Percentiles rank a stretch among this genome's conserved stretches.
These are phyloP conservation scores for Protomyces macrosporus DNA, from an alignment of 1,139 yeast genomes.

Conservation along the genomic window DNA sequence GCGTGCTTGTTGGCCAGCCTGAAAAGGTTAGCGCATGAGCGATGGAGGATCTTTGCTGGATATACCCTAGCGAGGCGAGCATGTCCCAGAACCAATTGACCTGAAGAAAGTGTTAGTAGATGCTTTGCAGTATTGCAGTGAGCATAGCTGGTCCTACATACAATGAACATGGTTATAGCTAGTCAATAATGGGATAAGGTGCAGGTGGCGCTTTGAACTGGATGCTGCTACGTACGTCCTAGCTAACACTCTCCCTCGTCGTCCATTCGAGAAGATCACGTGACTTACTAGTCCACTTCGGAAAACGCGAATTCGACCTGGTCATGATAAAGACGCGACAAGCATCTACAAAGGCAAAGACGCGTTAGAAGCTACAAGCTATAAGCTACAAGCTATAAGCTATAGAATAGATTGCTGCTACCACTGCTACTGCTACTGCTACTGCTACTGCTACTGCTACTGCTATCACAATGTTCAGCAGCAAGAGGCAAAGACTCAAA, in stretches of 20 bases:
- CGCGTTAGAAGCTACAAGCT: no score
- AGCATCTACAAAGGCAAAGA: not conserved
- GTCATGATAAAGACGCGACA: not conserved
- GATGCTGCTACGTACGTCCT: no score
- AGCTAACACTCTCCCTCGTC: no score
- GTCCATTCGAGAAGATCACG: no score
- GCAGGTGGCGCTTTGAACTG: no score
- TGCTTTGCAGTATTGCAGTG: not conserved
- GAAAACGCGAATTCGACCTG: not conserved
- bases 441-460: no score
- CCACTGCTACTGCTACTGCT: no score
- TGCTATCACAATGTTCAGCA: not conserved
- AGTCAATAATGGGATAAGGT: not conserved
- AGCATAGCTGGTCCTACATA: not conserved
- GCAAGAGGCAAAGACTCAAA: not conserved
- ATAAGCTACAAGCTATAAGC: no score
- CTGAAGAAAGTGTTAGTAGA: not conserved
- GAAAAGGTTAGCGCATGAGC: constrained; percentile 36
- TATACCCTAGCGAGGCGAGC: constrained; percentile 22
- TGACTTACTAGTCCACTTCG: no score
- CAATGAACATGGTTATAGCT: constrained; percentile 15
- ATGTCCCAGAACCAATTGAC: constrained; percentile 25
- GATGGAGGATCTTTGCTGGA: not conserved
- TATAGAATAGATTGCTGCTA: no score
- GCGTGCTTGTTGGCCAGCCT: constrained; percentile 97